Evolutionary conservation across 768 basidiomycete species (phyloP).

Genomic region (Naganishia vishniacii): DNA sequence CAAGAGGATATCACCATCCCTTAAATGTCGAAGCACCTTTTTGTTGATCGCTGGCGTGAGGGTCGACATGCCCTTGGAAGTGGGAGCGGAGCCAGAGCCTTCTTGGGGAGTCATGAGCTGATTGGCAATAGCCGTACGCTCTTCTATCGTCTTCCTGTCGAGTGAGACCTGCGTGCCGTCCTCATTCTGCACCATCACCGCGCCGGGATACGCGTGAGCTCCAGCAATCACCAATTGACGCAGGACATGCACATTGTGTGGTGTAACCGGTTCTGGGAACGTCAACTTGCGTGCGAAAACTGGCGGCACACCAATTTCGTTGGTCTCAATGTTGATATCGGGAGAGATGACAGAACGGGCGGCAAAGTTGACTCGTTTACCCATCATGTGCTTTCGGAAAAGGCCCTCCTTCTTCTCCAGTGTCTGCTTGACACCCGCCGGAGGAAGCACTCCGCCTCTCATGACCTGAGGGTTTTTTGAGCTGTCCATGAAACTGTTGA

Average conservation of each 20-base stretch:
- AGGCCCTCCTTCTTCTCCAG: slow-evolving; percentile 98
- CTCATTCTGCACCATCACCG: slow-evolving; percentile 89
- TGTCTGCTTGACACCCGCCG: slow-evolving; percentile 88
- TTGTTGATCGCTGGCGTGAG: slow-evolving; percentile 79
- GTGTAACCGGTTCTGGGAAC: slow-evolving; percentile 93
- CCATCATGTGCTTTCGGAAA: slow-evolving; percentile 99
- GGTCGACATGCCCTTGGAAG: slow-evolving; percentile 58
- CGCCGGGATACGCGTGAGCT: slow-evolving; percentile 81
- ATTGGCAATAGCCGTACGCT: slow-evolving; percentile 90
- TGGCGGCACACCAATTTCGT: slow-evolving; percentile 95
- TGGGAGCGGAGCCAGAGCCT: slow-evolving; percentile 52
- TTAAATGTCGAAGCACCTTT: slow-evolving; percentile 92
- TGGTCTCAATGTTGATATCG: slow-evolving; percentile 97
- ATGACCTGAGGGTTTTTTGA: slow-evolving; percentile 85
- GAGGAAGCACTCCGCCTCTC: slow-evolving; percentile 81
- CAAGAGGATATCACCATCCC: slow-evolving; percentile 89
- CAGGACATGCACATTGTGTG: slow-evolving; percentile 80
- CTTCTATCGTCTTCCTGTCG: slow-evolving; percentile 77
- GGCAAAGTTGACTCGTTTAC: slow-evolving; percentile 98
- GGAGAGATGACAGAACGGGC: slow-evolving; percentile 99
- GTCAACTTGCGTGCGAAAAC: slow-evolving; percentile 95
- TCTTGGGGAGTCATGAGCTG: slow-evolving; percentile 88
- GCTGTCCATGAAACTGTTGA: slow-evolving; percentile 95
- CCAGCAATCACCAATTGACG: slow-evolving; percentile 86
- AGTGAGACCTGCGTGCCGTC: slow-evolving; percentile 82